Base-by-base conservation (phyloP, 1,139 yeast species). In the Waltiozyma solani region DNA sequence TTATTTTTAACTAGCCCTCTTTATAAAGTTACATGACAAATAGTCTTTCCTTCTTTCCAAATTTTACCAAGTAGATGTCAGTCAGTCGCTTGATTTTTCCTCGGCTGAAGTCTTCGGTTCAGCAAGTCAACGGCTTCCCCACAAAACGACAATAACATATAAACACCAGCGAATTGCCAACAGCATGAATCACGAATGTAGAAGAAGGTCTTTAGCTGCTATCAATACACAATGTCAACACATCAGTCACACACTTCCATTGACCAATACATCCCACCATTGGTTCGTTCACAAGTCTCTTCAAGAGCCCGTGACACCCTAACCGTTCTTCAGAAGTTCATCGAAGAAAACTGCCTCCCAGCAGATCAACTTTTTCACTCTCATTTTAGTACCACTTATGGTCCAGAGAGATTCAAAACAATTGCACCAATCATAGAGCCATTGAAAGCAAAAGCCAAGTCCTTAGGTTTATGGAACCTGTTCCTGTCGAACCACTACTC, bases 381-480 rank as follows among this genome's bases (percentile, higher is more conserved):
- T 5, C 20, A 27, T 17, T 56, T 60, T 32, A 39, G 46, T 2
- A 75, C 71, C 45, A 41, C 43, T 4, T 70, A 66, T 44, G 71
- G 71, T 11, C 51, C 52, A 3, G 49, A 50, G 34, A 64, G 84
- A 50, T 77, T 82, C 81, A 54, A 56, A 12, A 40, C 51, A 5
- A 62, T 67, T 3, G 84, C 85, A 1, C 62, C 65, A 27, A 63
- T 75, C 34, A 62, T 72, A 22, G 80, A 74, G 41, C 63, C 63
- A 25, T 61, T 79, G 47, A 78, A 78, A 58, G 51, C 45, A 5
- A 73, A 73, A 54, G 85, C 85, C 17, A 64, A 63, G 44, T 62
- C 65, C 41, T 61, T 69, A 44, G 83, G 83, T 0, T 64, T 79
- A 24, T 78, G 84, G 84, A 78, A 79, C 56, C 58, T 79, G 64